Conservation (phyloP, 805 yeast species). For the Ogataea saltuana region DNA sequence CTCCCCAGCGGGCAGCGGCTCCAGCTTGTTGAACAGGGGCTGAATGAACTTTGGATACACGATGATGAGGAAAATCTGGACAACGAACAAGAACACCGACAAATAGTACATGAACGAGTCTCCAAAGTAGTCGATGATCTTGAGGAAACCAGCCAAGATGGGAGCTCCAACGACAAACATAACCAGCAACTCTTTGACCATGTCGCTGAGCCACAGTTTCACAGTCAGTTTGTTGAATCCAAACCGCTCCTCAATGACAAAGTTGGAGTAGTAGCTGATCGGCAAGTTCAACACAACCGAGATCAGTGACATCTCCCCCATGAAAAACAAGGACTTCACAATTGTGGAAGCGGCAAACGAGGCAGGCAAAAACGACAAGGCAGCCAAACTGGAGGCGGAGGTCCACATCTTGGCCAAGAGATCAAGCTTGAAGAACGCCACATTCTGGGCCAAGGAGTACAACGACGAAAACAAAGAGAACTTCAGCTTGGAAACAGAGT, state of each 20-base stretch:
- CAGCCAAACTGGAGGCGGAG: slow-evolving; percentile 41
- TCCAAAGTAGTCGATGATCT: slow-evolving; percentile 78
- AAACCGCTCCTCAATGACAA: slow-evolving; percentile 86
- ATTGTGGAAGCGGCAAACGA: slow-evolving; percentile 51
- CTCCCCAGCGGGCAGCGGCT: slow-evolving; percentile 89
- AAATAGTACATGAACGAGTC: slow-evolving; percentile 79
- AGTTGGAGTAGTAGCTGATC: slow-evolving; percentile 69
- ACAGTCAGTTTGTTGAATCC: slow-evolving; percentile 90
- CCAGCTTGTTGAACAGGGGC: slow-evolving; percentile 89
- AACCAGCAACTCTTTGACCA: slow-evolving; percentile 58
- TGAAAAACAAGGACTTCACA: slow-evolving; percentile 70
- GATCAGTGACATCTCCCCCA: slow-evolving; percentile 49
- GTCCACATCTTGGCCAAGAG: slow-evolving; percentile 65
- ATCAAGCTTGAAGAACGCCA: slow-evolving; percentile 59
- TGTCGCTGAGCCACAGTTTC: slow-evolving; percentile 71
- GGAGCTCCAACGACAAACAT: slow-evolving; percentile 67
- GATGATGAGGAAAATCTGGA: slow-evolving; percentile 74
- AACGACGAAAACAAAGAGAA: slow-evolving; percentile 61
- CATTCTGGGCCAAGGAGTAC: slow-evolving; percentile 54
- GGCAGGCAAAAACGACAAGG: slow-evolving; percentile 29
- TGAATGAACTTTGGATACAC: slow-evolving; percentile 82
- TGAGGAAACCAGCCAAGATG: slow-evolving; percentile 69
- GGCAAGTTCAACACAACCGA: slow-evolving; percentile 65
- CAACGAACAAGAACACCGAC: slow-evolving; percentile 65
- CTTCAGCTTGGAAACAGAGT: slow-evolving; percentile 74